Evolutionary conservation across 768 basidiomycete species (phyloP), one percentile per base, ranked within the genome.

Genomic region (Mycena indigotica): DNA sequence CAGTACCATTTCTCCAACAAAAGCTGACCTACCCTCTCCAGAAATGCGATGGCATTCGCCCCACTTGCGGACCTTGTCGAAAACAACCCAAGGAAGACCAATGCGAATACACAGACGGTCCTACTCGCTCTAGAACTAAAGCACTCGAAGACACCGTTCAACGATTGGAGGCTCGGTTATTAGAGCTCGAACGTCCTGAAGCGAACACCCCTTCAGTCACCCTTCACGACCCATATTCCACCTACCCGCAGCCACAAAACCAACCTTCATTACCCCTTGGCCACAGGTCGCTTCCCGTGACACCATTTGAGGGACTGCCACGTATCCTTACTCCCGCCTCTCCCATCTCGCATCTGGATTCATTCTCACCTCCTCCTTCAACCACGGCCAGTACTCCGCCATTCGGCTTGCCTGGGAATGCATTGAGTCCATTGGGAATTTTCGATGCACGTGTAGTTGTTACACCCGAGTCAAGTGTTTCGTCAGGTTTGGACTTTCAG

Each of bases 31-130:
- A 25, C 54, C 39, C n/a, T 40, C 38, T 8, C n/a, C 39, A 84
- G 88, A 84, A 83, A 76, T 90, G 88, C 62, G 87, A 90, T 63
- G 86, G 86, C 16, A 67, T 67, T 3, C 82, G 82, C 55, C 88
- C 88, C 1, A 73, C 80, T 10, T 90, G 88, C 67, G 82, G 82
- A 2, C 87, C 84, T 39, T 90, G 88, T 72, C 67, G 73, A 21
- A 73, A 77, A 6, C 80, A 83, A 21, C 82, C 85, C 32, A 82
- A 85, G 56, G 77, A 77, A 25, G 86, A 86, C 52, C 84, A 84
- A 29, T 90, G 88, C 68, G 87, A 89, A 70, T 90, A 88, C 68
- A 77, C 84, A 5, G 87, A 89, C 64, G 84, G 83, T 5, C 79
- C 79, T 28, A 80, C 80, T 40, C 80, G 84, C 56, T 84, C 88